A percentile compares a stretch with the other conserved stretches of the same genome.
phyloP scores from a whole-genome alignment of 202 grass and related monocot species.

The Elaeis oleifera region DNA sequence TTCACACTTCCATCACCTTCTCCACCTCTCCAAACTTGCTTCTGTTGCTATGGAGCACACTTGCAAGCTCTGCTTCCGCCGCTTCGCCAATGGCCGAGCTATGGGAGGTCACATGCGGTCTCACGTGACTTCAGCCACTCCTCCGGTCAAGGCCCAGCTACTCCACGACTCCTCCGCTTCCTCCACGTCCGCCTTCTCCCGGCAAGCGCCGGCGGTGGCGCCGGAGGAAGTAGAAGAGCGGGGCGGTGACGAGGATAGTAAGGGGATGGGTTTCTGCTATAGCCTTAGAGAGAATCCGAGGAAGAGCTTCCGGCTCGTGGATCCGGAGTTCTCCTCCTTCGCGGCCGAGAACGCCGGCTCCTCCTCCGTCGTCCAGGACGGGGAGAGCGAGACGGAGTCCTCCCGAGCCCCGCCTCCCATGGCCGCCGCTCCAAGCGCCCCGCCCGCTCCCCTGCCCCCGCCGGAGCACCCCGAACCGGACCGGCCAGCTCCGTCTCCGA shows the following conservation, averaged over 20 bases:
- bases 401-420: slow-evolving; percentile 23
- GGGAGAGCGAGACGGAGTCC: slow-evolving; percentile 79
- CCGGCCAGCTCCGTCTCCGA: slow-evolving; percentile 62
- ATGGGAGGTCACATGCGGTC: slow-evolving; percentile 93
- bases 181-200: slow-evolving; percentile 13
- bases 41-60: slow-evolving; percentile 64
- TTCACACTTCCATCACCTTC: neutral
- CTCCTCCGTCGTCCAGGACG: slow-evolving; percentile 58
- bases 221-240: neutral
- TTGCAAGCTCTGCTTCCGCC: slow-evolving; percentile 81
- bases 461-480: slow-evolving; percentile 21
- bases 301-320: slow-evolving; percentile 40
- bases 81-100: slow-evolving; percentile 76
- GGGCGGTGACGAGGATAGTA: neutral
- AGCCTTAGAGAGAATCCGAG: slow-evolving; percentile 43
- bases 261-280: slow-evolving; percentile 2
- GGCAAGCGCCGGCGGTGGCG: slow-evolving; percentile 32
- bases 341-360: slow-evolving; percentile 12
- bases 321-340: slow-evolving; percentile 32
- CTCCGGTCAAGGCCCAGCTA: neutral
- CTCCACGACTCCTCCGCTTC: neutral
- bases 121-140: slow-evolving; percentile 41
- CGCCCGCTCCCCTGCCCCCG: slow-evolving; percentile 3
- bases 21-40: neutral
- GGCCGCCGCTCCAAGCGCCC: neutral